phyloP scores from a whole-genome alignment of 768 basidiomycete species.

The Dendrothele bispora region DNA sequence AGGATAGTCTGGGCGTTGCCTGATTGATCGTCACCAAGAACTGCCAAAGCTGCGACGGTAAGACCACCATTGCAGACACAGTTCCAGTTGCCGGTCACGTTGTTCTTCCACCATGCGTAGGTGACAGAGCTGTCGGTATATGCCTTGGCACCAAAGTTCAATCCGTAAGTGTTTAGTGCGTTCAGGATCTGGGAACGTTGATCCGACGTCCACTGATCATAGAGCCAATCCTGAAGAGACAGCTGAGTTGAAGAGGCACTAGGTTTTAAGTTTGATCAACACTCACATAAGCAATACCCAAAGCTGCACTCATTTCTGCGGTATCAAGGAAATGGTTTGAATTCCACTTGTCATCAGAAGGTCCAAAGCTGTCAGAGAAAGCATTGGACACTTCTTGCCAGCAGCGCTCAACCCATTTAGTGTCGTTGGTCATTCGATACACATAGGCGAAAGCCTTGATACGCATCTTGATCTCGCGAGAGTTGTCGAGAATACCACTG shows the following conservation, averaged over 20 bases:
- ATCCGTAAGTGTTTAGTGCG: slow-evolving; percentile 77
- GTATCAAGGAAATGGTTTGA: slow-evolving; percentile 86
- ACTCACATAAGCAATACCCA: slow-evolving; percentile 89
- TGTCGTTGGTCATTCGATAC: slow-evolving; percentile 89
- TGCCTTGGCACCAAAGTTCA: slow-evolving; percentile 60
- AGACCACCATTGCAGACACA: slow-evolving; percentile 94
- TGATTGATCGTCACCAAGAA: slow-evolving; percentile 79
- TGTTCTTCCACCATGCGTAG: slow-evolving; percentile 75
- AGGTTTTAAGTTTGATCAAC: too few species aligned
- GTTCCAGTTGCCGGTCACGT: slow-evolving; percentile 94
- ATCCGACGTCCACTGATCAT: slow-evolving; percentile 74
- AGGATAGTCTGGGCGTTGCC: slow-evolving; percentile 71
- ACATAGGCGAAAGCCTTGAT: slow-evolving; percentile 93
- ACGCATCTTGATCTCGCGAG: slow-evolving; percentile 88
- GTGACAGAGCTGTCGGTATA: slow-evolving; percentile 41
- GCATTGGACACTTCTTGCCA: slow-evolving; percentile 81
- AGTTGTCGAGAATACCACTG: slow-evolving; percentile 89
- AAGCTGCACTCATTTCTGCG: slow-evolving; percentile 88
- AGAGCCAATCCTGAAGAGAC: slow-evolving; percentile 99
- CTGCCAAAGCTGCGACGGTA: slow-evolving; percentile 86
- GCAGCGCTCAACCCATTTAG: slow-evolving; percentile 83
- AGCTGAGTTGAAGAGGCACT: too few species aligned
- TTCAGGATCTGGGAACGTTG: slow-evolving; percentile 69
- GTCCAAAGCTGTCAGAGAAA: slow-evolving; percentile 54
- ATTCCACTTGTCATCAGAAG: slow-evolving; percentile 77